phyloP scores from a whole-genome alignment of 2,329 filamentous ascomycete genomes.

The Cordyceps tenuipes region DNA sequence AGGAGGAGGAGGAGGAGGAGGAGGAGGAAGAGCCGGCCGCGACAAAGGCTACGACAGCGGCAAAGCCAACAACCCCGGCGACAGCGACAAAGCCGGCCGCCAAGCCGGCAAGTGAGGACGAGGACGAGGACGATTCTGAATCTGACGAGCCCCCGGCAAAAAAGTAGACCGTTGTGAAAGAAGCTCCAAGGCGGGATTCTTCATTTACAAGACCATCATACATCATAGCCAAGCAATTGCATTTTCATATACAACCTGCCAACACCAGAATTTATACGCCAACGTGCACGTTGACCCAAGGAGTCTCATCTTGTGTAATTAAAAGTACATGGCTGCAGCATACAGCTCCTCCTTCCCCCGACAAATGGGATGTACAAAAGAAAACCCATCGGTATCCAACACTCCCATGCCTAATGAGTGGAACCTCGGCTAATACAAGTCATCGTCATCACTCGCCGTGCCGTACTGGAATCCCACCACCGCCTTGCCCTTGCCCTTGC shows the following conservation, averaged over 20 bases:
- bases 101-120: constrained; percentile 17
- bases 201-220: not conserved
- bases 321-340: not conserved
- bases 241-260: not conserved
- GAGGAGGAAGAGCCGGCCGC: not conserved
- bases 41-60: not conserved
- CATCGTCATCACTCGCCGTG: constrained; percentile 49
- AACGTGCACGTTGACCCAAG: not conserved
- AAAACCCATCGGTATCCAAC: not conserved
- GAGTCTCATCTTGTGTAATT: not conserved
- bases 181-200: not conserved
- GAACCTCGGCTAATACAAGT: constrained; percentile 36
- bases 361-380: not conserved
- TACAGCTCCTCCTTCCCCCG: too few species aligned
- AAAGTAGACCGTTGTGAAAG: constrained; percentile 12
- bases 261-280: not conserved
- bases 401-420: not conserved
- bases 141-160: constrained; percentile 18
- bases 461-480: constrained; percentile 43
- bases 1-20: constrained; percentile 14
- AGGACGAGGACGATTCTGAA: constrained; percentile 19
- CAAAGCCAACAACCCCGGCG: not conserved
- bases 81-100: constrained; percentile 15
- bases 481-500: constrained; percentile 51
- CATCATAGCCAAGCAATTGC: constrained; percentile 9